Evolutionary conservation across 225 moss, liverwort and hornwort species (phyloP), one percentile per base, ranked within the genome.

Genomic region (Bryum argenteum): DNA sequence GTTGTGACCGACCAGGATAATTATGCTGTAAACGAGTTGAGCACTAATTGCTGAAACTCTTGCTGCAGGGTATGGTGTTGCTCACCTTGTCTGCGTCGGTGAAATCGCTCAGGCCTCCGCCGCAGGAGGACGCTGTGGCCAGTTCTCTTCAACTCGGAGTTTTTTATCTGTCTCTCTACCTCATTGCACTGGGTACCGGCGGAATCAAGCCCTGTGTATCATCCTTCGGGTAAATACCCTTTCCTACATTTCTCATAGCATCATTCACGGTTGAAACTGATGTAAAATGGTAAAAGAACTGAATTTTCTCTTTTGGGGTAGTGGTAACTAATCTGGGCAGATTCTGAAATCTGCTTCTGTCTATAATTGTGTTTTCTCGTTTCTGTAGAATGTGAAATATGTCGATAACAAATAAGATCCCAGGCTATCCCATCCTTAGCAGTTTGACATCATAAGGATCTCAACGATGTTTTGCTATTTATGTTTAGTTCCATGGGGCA

Each of bases 161-260:
- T 8, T 94, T 98, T 37, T 98, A 89, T 62, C 71, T 90, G 22
- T 48, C 94, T 11, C 87, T 98, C 0, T 98, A 94, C 75, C 75
- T 94, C 71, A 81, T 94, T 7, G 94, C 98, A 1, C 79, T 98
- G 3, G 97, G 97, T 57, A 94, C 97, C 0, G 97, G 97, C 43
- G 94, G 97, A 56, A 98, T 98, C 64, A 98, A 98, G 67, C 97
- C 97, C 21, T 98, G 97, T 21, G 91, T 98, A 6, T 94, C 94
- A 11, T 94, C 97, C 16, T 98, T 98, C 58, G 97, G 97, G 83
- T 83, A 73, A 24, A 28, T 17, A 8, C 20, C 24, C 42, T 21
- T 10, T 41, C 13, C 8, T 17, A 2, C 48, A 17, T 22, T 22
- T 22, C 24, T 48, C 17, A 48, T 0, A 33, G 33, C 2, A 2